phyloP scores from a whole-genome alignment of 805 yeast genomes.

The Dipodascus albidus region DNA sequence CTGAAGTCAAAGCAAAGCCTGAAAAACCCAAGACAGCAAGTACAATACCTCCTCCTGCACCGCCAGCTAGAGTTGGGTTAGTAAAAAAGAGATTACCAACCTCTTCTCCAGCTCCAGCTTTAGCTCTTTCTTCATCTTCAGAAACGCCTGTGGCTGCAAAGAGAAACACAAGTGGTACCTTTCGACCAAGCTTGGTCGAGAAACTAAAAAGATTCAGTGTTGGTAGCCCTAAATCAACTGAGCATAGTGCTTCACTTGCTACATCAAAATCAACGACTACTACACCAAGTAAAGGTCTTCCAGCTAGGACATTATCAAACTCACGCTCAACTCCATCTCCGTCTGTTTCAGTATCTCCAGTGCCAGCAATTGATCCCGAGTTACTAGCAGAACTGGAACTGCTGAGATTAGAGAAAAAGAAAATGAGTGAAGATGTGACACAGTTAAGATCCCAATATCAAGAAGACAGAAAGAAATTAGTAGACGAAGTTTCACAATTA shows the following conservation, averaged over 20 bases:
- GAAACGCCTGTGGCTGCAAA: neutral
- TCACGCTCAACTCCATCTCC: neutral
- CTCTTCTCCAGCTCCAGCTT: neutral
- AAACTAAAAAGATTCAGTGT: neutral
- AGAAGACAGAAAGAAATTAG: slow-evolving; percentile 41
- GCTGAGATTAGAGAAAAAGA: slow-evolving; percentile 9
- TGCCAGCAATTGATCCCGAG: slow-evolving; percentile 11
- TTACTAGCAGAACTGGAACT: neutral
- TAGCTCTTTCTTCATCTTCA: neutral
- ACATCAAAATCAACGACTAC: slow-evolving; percentile 1
- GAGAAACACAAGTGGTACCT: neutral
- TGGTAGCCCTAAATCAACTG: neutral
- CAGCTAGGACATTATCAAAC: neutral
- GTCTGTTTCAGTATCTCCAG: slow-evolving; percentile 5
- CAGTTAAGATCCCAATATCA: slow-evolving; percentile 41
- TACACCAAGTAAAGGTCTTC: neutral
- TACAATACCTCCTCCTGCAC: slow-evolving; percentile 10
- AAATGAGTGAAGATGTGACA: slow-evolving; percentile 21
- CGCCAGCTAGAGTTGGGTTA: slow-evolving; percentile 3
- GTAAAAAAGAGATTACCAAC: neutral
- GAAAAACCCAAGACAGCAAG: slow-evolving; percentile 17
- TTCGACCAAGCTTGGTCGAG: neutral
- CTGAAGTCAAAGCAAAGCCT: slow-evolving; percentile 39
- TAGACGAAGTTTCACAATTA: slow-evolving; percentile 24
- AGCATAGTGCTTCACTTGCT: slow-evolving; percentile 1